Evolutionary conservation across 177 flowering plant species (phyloP).

Genomic region (Vitis hybrid): DNA sequence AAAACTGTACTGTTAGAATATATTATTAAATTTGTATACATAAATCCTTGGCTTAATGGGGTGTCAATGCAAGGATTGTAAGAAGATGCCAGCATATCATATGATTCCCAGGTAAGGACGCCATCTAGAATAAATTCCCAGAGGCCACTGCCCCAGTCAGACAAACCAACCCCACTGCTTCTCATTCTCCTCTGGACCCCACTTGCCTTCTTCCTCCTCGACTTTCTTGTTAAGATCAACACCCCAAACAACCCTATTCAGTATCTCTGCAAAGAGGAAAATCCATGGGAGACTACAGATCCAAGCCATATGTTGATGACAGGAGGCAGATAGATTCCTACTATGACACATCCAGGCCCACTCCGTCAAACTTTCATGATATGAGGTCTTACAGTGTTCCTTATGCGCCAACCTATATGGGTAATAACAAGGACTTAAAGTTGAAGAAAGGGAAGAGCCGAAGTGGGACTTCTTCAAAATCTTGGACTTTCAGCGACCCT

Average conservation of each 20-base stretch:
- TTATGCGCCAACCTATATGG: slow-evolving; percentile 22
- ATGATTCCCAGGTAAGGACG: too few relatives aligned
- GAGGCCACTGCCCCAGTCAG: too few relatives aligned
- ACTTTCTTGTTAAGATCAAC: neutral
- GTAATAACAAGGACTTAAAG: slow-evolving; percentile 19
- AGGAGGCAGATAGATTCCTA: slow-evolving; percentile 35
- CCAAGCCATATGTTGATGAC: slow-evolving; percentile 23
- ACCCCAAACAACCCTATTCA: neutral
- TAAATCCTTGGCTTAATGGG: too few relatives aligned
- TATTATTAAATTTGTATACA: too few relatives aligned
- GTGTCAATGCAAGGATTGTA: too few relatives aligned
- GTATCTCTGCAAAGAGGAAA: neutral
- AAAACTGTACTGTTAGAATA: too few relatives aligned
- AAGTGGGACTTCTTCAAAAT: slow-evolving; percentile 25
- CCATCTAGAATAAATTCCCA: too few relatives aligned
- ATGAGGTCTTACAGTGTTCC: slow-evolving; percentile 12
- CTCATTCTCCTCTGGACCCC: too few relatives aligned
- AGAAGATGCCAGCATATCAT: too few relatives aligned
- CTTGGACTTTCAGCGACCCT: slow-evolving; percentile 51
- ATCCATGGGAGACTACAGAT: slow-evolving; percentile 34
- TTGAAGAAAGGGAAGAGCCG: slow-evolving; percentile 32
- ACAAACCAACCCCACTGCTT: too few relatives aligned
- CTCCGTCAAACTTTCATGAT: slow-evolving; percentile 16
- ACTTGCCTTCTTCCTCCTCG: neutral
- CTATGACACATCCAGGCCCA: slow-evolving; percentile 16